Conservation (phyloP, 192 early-diverging fungal species). For the Anaeromyces robustus region DNA sequence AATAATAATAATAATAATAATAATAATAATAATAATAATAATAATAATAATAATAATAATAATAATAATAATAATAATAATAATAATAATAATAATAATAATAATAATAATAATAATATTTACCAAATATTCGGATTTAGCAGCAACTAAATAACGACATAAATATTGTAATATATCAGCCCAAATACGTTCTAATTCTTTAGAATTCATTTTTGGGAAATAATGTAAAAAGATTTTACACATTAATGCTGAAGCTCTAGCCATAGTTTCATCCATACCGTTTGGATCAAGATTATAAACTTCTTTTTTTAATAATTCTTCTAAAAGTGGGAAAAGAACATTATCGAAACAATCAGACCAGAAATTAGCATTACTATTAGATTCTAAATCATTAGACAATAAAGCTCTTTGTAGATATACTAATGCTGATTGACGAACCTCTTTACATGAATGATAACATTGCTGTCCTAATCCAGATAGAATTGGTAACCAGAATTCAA, state of each 20-base stretch:
- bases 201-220: conserved; percentile 25
- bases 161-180: conserved; percentile 47
- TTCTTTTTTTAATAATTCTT: conserved; percentile 64
- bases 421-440: conserved; percentile 68
- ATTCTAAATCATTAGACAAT: conserved; percentile 35
- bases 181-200: conserved; percentile 45
- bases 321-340: conserved; percentile 76
- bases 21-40: no score
- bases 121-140: conserved; percentile 42
- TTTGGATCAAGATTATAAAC: conserved; percentile 31
- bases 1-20: no score
- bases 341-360: conserved; percentile 63
- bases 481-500: conserved; percentile 63
- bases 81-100: no score
- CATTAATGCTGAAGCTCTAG: conserved; percentile 45
- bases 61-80: no score
- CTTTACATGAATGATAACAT: conserved; percentile 55
- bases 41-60: no score
- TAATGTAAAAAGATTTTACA: conserved; percentile 67
- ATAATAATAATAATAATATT: no score
- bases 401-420: conserved; percentile 66
- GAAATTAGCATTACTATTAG: conserved; percentile 8
- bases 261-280: conserved; percentile 61
- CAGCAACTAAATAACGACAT: conserved; percentile 39
- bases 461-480: conserved; percentile 55